A percentile compares a stretch with the other conserved stretches of the same genome.
phyloP scores from a whole-genome alignment of 2,329 filamentous ascomycete genomes.

The Diaporthe helianthi region DNA sequence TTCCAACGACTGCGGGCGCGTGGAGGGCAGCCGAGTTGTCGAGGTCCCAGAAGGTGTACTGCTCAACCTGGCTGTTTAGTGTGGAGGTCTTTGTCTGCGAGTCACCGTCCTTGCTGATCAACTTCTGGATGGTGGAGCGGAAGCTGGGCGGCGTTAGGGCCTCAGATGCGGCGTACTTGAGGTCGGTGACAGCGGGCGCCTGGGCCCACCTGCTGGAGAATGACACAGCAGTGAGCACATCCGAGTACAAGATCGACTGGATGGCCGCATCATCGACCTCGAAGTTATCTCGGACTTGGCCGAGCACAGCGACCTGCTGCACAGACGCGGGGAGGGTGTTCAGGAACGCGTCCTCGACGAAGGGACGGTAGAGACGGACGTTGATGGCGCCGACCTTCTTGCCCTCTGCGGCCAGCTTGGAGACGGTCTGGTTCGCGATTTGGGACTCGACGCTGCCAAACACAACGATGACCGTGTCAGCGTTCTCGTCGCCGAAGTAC shows the following conservation, averaged over 20 bases:
- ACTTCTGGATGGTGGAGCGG: constrained; percentile 56
- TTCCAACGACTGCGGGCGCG: constrained; percentile 67
- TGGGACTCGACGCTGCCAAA: constrained; percentile 94
- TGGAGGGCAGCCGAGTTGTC: constrained; percentile 74
- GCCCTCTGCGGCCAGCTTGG: constrained; percentile 73
- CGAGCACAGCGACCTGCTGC: constrained; percentile 81
- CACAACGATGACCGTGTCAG: constrained; percentile 85
- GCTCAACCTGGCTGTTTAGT: constrained; percentile 67
- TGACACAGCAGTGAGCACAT: constrained; percentile 83
- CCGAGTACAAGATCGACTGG: constrained; percentile 89
- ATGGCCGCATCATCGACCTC: constrained; percentile 77
- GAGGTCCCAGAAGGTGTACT: constrained; percentile 94
- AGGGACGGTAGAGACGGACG: constrained; percentile 92
- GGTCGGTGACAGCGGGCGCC: constrained; percentile 73
- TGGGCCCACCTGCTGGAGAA: constrained; percentile 75
- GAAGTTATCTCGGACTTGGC: constrained; percentile 79
- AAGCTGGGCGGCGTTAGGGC: constrained; percentile 63
- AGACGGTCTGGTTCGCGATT: constrained; percentile 80
- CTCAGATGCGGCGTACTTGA: constrained; percentile 84
- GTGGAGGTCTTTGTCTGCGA: constrained; percentile 49
- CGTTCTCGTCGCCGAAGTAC: constrained; percentile 82
- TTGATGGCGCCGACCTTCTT: constrained; percentile 86
- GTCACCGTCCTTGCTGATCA: constrained; percentile 52
- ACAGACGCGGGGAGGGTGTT: constrained; percentile 78
- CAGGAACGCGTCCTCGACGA: constrained; percentile 93